Evolutionary conservation across 148 eudicot species (phyloP).

Genomic region (Vaccinium vitisidaea): DNA sequence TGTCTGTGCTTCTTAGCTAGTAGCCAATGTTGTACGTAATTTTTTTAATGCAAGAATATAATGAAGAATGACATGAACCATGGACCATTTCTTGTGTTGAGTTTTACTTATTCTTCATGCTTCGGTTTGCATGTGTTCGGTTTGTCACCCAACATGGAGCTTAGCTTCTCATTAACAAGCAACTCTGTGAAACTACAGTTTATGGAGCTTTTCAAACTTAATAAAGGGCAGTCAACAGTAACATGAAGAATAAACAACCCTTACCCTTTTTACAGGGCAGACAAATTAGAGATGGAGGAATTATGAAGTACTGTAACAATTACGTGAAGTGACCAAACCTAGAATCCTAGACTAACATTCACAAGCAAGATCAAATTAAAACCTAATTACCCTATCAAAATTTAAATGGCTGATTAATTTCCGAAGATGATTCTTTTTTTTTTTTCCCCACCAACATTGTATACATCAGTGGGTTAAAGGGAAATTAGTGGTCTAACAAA

Average conservation of each 20-base stretch:
- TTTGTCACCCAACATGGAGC: not conserved
- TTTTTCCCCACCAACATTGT: too few species aligned
- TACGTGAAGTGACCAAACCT: not conserved
- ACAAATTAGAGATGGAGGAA: not conserved
- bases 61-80: not conserved
- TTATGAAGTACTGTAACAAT: not conserved
- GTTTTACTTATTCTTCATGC: not conserved
- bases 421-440: not conserved
- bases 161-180: not conserved
- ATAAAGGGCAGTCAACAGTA: not conserved
- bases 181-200: not conserved
- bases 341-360: not conserved
- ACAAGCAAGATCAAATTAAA: not conserved
- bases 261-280: not conserved
- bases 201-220: constrained; percentile 1
- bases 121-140: not conserved
- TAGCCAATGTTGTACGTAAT: not conserved
- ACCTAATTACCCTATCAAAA: not conserved
- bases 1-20: not conserved
- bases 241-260: not conserved
- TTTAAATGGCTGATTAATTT: not conserved
- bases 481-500: too few species aligned
- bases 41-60: not conserved
- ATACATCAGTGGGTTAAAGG: too few species aligned
- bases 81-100: not conserved